Base-by-base conservation (phyloP, 2,329 filamentous ascomycete genomes). In the Paecilomyces sp. region DNA sequence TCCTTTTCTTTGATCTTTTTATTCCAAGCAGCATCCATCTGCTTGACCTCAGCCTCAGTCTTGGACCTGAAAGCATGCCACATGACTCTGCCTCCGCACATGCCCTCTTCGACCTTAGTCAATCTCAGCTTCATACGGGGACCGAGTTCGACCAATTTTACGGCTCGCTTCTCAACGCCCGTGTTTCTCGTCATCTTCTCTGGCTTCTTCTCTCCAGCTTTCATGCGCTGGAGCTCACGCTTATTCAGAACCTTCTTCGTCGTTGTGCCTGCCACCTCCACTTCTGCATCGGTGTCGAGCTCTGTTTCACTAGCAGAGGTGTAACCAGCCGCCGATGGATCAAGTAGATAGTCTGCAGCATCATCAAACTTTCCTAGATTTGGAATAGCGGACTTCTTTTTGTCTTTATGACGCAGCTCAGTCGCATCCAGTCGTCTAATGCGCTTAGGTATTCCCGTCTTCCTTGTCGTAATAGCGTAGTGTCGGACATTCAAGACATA, bases 41-140 rank as follows among this genome's bases (percentile, higher is more conserved):
- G 85, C 70, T 87, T 84, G 59, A 91, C 79, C 74, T 99, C 92
- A 18, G 85, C 83, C 66, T 86, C 86, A 6, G 85, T 86, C 82
- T 99, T 99, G 71, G 88, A 85, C 57, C 97, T 87, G 71, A 91
- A 95, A 72, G 97, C 92, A 74, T 99, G 94, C 94, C 94, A 99
- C 89, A 99, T 90, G 59, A 96, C 84, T 73, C 91, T 94, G 56
- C 94, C 94, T 28, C 85, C 83, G 68, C 92, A 97, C 6, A 97
- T 77, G 1, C 93, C 94, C 67, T 99, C 94, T 71, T 99, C 94
- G 3, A 99, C 92, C 79, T 99, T 99, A 58, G 91, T 92, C 76
- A 99, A 80, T 33, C 93, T 86, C 50, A 99, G 79, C 62, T 85
- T 88, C 89, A 99, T 88, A 58, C 94, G 86, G 1, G 94, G 94